A percentile compares a stretch with the other conserved stretches of the same genome.
phyloP scores from a whole-genome alignment of 1,284 basidiomycete species.

The Athelia psychrophila region DNA sequence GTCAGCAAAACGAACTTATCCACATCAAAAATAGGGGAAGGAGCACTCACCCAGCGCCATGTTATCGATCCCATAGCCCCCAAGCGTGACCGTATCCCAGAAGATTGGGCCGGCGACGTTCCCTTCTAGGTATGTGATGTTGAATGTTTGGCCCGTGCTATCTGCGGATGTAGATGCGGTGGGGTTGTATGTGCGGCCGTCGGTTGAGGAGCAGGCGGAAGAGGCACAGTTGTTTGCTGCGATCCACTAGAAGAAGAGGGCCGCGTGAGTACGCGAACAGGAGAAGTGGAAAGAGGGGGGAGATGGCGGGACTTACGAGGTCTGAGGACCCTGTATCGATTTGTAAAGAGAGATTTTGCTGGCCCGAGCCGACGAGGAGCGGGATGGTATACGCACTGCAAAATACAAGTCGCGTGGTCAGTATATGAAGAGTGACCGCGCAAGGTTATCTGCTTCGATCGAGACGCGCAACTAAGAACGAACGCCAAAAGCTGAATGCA shows the following conservation, averaged over 20 bases:
- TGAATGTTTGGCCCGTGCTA: conserved; percentile 37
- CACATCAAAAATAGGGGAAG: not conserved
- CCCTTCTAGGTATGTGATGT: conserved; percentile 58
- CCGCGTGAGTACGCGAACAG: not conserved
- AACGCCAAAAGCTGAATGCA: not conserved
- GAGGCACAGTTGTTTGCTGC: conserved; percentile 55
- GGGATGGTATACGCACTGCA: conserved; percentile 62
- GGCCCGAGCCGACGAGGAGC: conserved; percentile 44
- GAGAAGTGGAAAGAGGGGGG: conserved; percentile 1
- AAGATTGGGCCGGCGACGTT: conserved; percentile 55
- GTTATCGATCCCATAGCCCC: conserved; percentile 52
- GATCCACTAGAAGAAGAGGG: conserved; percentile 48
- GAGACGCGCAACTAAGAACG: too few species aligned
- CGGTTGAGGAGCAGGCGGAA: conserved; percentile 39
- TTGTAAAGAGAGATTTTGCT: conserved; percentile 55
- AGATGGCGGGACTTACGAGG: conserved; percentile 59
- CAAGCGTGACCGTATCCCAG: conserved; percentile 61
- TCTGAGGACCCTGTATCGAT: conserved; percentile 78
- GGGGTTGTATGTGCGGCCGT: conserved; percentile 51
- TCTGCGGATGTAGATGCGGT: conserved; percentile 29
- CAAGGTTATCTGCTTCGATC: too few species aligned
- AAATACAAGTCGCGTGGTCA: conserved; percentile 5
- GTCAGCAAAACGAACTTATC: conserved; percentile 3
- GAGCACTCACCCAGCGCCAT: conserved; percentile 58
- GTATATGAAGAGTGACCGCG: not conserved